These are phyloP conservation scores for Physcomitrium patens DNA, from an alignment of 225 moss, liverwort and hornwort genomes.

Conservation along the genomic window DNA sequence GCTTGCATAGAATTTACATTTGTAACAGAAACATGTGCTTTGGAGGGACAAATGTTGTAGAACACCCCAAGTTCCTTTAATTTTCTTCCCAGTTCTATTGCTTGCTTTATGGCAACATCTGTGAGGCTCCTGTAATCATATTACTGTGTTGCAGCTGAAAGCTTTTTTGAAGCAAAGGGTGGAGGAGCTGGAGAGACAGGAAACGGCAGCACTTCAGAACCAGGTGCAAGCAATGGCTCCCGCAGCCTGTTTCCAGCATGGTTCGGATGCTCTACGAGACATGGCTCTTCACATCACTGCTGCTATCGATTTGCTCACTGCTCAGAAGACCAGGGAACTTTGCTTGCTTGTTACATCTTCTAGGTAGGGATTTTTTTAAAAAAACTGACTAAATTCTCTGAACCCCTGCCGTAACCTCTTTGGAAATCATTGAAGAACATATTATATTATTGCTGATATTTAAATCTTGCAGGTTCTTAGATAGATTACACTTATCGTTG, in stretches of 20 bases:
- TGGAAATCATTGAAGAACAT: slow-evolving; percentile 16
- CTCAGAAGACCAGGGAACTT: slow-evolving; percentile 83
- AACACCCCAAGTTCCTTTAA: slow-evolving; percentile 7
- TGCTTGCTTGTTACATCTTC: slow-evolving; percentile 84
- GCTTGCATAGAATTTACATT: neutral
- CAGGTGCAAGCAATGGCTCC: slow-evolving; percentile 96
- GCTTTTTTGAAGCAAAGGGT: slow-evolving; percentile 87
- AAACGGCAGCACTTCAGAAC: slow-evolving; percentile 80
- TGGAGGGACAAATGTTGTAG: neutral
- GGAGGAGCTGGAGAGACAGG: slow-evolving; percentile 83
- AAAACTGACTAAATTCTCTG: slow-evolving; percentile 12
- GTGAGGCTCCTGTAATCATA: neutral
- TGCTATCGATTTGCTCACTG: slow-evolving; percentile 72
- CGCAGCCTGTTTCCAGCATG: slow-evolving; percentile 78
- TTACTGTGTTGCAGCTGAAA: slow-evolving; percentile 65
- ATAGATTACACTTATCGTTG: slow-evolving; percentile 76
- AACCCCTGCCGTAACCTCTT: neutral
- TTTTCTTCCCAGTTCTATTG: neutral
- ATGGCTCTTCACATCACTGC: slow-evolving; percentile 69
- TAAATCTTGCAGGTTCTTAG: slow-evolving; percentile 67
- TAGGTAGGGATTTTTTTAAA: slow-evolving; percentile 51
- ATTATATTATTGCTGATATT: slow-evolving; percentile 14
- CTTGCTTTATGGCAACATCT: neutral
- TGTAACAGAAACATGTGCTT: neutral
- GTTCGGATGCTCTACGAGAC: slow-evolving; percentile 74